A percentile compares a stretch with the other conserved stretches of the same genome.
Evolutionary conservation across 2,329 filamentous ascomycete genomes (phyloP).

Genomic region (Reticulascus tulasneorum): DNA sequence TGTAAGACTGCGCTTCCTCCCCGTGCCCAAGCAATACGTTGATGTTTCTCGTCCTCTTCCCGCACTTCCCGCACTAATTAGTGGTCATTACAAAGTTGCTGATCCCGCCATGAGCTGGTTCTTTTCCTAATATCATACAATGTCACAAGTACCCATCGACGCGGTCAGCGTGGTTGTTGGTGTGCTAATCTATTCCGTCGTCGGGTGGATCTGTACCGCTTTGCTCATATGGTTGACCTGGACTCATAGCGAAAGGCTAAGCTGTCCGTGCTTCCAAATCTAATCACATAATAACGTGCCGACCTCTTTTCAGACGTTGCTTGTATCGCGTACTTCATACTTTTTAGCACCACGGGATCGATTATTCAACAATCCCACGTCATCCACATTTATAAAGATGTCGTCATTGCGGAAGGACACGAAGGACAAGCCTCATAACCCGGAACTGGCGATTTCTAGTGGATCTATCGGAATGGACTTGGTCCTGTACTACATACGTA

Average conservation of each 20-base stretch:
- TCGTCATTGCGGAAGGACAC: not conserved
- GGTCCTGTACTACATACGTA: constrained; percentile 4
- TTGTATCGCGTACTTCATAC: constrained; percentile 1
- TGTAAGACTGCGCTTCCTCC: no score
- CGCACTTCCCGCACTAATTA: no score
- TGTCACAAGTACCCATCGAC: constrained; percentile 4
- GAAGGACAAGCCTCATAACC: not conserved
- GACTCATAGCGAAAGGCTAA: not conserved
- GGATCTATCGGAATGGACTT: constrained; percentile 1
- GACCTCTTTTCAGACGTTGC: not conserved
- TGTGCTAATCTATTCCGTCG: constrained; percentile 4
- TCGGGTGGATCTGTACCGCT: no score
- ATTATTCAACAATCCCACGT: not conserved
- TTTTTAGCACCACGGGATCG: constrained; percentile 1
- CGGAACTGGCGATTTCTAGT: not conserved
- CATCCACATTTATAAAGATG: not conserved
- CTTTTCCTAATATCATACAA: no score
- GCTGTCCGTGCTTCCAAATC: not conserved
- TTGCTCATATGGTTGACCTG: constrained; percentile 4
- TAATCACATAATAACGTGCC: no score
- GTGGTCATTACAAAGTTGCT: no score
- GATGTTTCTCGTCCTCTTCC: no score
- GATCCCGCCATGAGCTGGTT: no score
- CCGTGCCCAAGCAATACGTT: no score
- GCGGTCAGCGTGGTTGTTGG: constrained; percentile 1